Evolutionary conservation across 768 basidiomycete genomes (phyloP).

Genomic region (Basidioascus undulatus): DNA sequence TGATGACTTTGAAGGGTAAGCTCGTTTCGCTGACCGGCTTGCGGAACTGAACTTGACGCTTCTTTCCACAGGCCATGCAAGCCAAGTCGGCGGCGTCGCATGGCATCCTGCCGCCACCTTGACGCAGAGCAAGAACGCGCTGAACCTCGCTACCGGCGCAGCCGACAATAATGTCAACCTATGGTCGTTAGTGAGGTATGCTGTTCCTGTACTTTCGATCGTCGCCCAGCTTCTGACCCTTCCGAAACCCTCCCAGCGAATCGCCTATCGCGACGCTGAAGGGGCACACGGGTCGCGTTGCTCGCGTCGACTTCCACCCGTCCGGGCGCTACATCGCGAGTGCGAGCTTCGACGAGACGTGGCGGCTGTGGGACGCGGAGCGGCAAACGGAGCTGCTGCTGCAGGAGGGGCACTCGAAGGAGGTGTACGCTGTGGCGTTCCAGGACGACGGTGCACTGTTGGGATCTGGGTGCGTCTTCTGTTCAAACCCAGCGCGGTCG

Average conservation of each 20-base stretch:
- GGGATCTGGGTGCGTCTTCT: conserved; percentile 54
- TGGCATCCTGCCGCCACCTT: conserved; percentile 92
- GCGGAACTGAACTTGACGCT: neutral
- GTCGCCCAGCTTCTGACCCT: neutral
- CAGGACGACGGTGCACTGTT: conserved; percentile 82
- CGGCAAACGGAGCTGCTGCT: conserved; percentile 57
- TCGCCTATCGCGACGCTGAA: conserved; percentile 51
- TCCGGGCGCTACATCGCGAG: conserved; percentile 82
- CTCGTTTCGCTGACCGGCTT: neutral
- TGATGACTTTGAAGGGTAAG: conserved; percentile 48
- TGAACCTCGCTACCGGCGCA: conserved; percentile 76
- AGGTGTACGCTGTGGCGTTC: conserved; percentile 87
- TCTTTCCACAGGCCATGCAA: conserved; percentile 42
- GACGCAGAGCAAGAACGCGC: conserved; percentile 31
- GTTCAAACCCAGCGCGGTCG: no score
- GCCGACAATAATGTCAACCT: conserved; percentile 65
- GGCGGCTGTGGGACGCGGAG: conserved; percentile 85
- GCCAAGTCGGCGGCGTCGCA: conserved; percentile 81
- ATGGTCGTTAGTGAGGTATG: conserved; percentile 58
- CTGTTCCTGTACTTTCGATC: neutral
- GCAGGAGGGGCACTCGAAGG: conserved; percentile 93
- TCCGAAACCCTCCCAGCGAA: conserved; percentile 35
- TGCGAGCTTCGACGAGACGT: conserved; percentile 89
- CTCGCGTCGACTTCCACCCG: conserved; percentile 87
- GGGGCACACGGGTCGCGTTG: conserved; percentile 76